These are phyloP conservation scores for Ustilago lituana DNA, from an alignment of 1,284 basidiomycete species.

Conservation along the genomic window DNA sequence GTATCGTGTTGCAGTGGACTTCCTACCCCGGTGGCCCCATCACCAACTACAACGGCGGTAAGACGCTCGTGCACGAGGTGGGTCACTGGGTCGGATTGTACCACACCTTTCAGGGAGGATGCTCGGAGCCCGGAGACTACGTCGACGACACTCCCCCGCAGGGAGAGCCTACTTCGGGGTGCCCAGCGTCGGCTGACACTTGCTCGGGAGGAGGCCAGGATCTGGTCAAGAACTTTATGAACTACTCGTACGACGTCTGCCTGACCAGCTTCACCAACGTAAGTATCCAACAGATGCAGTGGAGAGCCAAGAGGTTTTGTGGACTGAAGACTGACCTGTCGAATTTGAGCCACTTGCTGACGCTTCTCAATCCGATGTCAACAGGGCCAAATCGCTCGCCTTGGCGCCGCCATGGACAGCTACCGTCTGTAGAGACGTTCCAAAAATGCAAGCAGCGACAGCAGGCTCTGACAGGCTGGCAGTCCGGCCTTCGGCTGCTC, in stretches of 20 bases:
- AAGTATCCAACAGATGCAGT: background rate
- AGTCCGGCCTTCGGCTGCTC: background rate
- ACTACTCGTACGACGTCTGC: constrained; percentile 33
- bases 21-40: constrained; percentile 70
- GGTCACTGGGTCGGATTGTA: constrained; percentile 70
- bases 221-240: constrained; percentile 38
- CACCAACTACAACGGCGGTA: constrained; percentile 70
- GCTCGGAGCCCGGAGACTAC: constrained; percentile 71
- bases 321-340: too few species aligned
- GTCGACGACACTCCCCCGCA: constrained; percentile 71
- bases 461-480: background rate
- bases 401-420: constrained; percentile 17
- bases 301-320: constrained; percentile 9
- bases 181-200: constrained; percentile 38
- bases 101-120: constrained; percentile 74
- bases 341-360: too few species aligned
- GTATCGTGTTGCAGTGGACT: constrained; percentile 24
- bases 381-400: constrained; percentile 32
- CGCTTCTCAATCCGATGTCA: constrained; percentile 15
- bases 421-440: constrained; percentile 21
- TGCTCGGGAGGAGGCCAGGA: constrained; percentile 46
- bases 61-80: constrained; percentile 73
- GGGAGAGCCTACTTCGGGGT: constrained; percentile 34
- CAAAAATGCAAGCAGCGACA: background rate
- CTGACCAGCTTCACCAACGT: constrained; percentile 11